These are phyloP conservation scores for Daldinia bambusicola DNA, from an alignment of 495 filamentous ascomycete species.

Conservation along the genomic window DNA sequence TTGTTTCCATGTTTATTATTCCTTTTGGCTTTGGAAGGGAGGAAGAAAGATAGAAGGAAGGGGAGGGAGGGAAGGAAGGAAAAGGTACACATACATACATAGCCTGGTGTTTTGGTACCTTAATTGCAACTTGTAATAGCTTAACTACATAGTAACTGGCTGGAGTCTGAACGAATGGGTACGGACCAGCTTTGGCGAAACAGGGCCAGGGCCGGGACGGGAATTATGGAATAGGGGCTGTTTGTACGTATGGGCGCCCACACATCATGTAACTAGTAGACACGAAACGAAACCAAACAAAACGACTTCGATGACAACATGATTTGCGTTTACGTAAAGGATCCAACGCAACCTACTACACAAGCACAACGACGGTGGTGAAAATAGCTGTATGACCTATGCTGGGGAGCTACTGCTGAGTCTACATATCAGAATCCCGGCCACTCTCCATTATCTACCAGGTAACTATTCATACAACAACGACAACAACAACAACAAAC, in stretches of 20 bases:
- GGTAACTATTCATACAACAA: constrained; percentile 41
- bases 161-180: background rate
- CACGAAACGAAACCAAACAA: constrained; percentile 10
- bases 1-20: background rate
- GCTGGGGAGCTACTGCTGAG: constrained; percentile 1
- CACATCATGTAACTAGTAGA: constrained; percentile 9
- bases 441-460: constrained; percentile 31
- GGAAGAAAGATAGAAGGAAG: background rate
- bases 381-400: constrained; percentile 22
- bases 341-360: background rate
- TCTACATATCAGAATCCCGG: constrained; percentile 13
- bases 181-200: background rate
- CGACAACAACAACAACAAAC: background rate
- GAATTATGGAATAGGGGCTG: background rate
- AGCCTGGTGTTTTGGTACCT: background rate
- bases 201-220: background rate
- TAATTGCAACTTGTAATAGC: background rate
- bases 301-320: constrained; percentile 7
- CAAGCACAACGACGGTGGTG: constrained; percentile 5
- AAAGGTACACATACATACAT: background rate
- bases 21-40: constrained; percentile 2
- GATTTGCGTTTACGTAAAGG: background rate
- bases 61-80: background rate
- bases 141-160: background rate
- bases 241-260: constrained; percentile 1